A percentile compares a stretch with the other conserved stretches of the same genome.
These are phyloP conservation scores for Globisporangium barbulae DNA, from an alignment of 352 stramenopile genomes.

Conservation along the genomic window DNA sequence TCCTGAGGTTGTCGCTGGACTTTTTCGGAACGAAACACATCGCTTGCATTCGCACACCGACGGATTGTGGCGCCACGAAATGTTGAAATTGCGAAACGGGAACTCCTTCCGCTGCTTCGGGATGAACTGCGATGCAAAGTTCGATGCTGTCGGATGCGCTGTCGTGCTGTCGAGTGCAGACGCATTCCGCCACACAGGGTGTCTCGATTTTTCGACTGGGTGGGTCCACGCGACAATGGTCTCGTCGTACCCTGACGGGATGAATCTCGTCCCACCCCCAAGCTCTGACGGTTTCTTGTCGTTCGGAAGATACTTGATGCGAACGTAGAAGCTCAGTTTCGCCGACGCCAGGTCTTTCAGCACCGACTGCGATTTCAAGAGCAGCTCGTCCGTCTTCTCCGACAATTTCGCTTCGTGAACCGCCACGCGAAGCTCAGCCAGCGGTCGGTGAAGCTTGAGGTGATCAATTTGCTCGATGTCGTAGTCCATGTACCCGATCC, in stretches of 20 bases:
- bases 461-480: constrained; percentile 68
- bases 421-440: constrained; percentile 66
- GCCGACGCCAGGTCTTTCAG: constrained; percentile 59
- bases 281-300: constrained; percentile 48
- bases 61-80: constrained; percentile 70
- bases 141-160: constrained; percentile 19
- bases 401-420: constrained; percentile 71
- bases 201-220: constrained; percentile 60
- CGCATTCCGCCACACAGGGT: constrained; percentile 27
- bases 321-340: constrained; percentile 68
- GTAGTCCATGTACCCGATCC: constrained; percentile 81
- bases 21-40: constrained; percentile 33
- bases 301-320: constrained; percentile 79
- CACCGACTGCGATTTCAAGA: constrained; percentile 55
- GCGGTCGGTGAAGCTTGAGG: constrained; percentile 66
- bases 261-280: constrained; percentile 51
- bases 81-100: constrained; percentile 74
- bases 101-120: constrained; percentile 60
- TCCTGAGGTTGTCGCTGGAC: constrained; percentile 2
- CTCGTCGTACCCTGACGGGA: constrained; percentile 63
- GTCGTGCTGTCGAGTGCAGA: constrained; percentile 6
- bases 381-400: constrained; percentile 43
- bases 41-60: constrained; percentile 45
- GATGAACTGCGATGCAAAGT: constrained; percentile 22
- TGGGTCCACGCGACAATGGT: constrained; percentile 73